phyloP scores from a whole-genome alignment of 306 rosid genomes.

The Argentina anserina region DNA sequence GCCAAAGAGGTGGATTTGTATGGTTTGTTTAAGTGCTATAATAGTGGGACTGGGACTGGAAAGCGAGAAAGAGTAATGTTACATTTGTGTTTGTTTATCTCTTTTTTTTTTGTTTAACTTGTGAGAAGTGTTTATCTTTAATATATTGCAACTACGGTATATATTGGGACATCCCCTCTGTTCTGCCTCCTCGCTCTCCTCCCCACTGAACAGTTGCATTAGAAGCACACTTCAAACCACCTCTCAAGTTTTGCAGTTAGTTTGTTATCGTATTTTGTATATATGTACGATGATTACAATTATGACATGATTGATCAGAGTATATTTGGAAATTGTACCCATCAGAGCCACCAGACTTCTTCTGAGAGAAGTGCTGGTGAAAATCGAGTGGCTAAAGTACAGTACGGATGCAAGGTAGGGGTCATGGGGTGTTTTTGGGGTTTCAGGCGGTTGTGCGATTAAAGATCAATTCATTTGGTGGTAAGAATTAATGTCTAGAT shows the following conservation, averaged over 20 bases:
- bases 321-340: neutral
- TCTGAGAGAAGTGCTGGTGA: no score
- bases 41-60: neutral
- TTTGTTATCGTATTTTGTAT: no score
- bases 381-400: neutral
- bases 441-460: neutral
- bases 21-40: neutral
- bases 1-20: neutral
- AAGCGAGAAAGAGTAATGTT: neutral
- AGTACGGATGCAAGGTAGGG: neutral
- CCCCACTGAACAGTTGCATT: neutral
- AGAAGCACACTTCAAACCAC: neutral
- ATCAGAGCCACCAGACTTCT: neutral
- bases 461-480: neutral
- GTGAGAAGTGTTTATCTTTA: neutral
- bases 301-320: no score
- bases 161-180: neutral
- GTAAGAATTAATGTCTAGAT: neutral
- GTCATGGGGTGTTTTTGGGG: neutral
- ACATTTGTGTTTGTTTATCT: neutral
- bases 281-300: no score
- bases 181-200: neutral
- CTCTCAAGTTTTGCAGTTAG: neutral
- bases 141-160: neutral
- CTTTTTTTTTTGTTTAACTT: no score